These are phyloP conservation scores for Akanthomyces lecanii DNA, from an alignment of 2,329 filamentous ascomycete genomes.

Conservation along the genomic window DNA sequence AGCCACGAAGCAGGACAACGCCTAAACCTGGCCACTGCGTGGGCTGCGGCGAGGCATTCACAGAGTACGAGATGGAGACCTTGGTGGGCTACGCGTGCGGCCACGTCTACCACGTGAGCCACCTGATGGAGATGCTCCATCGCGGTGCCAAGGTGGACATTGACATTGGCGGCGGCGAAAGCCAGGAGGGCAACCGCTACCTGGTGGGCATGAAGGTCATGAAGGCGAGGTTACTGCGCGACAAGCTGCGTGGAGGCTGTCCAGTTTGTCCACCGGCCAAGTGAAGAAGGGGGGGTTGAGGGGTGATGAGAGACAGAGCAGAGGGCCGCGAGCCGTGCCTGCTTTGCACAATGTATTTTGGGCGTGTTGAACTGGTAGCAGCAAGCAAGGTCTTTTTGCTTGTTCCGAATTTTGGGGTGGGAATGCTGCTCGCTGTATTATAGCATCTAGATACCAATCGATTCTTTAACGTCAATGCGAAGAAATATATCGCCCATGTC, in stretches of 20 bases:
- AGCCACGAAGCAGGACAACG: constrained; percentile 29
- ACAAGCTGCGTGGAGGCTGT: constrained; percentile 63
- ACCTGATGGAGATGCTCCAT: constrained; percentile 56
- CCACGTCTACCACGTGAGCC: constrained; percentile 74
- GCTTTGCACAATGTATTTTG: background rate
- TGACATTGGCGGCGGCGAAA: constrained; percentile 40
- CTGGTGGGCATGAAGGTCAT: constrained; percentile 85
- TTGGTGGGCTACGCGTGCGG: constrained; percentile 78
- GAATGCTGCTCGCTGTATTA: constrained; percentile 6
- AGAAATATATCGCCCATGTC: background rate
- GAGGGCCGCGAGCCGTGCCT: background rate
- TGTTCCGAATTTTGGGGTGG: background rate
- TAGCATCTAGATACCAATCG: constrained; percentile 19
- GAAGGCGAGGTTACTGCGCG: constrained; percentile 72
- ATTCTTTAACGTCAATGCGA: constrained; percentile 2
- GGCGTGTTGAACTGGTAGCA: background rate
- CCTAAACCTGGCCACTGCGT: constrained; percentile 54
- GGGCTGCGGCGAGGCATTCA: constrained; percentile 52
- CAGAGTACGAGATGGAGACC: constrained; percentile 62
- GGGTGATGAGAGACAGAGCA: too few relatives aligned
- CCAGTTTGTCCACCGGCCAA: constrained; percentile 46
- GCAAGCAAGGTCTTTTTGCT: background rate
- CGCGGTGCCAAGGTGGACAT: constrained; percentile 44
- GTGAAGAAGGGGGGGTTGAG: background rate
- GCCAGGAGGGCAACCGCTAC: constrained; percentile 45